Evolutionary conservation across 495 filamentous ascomycete genomes (phyloP), one percentile per base, ranked within the genome.

Genomic region (Penicillium daleae): DNA sequence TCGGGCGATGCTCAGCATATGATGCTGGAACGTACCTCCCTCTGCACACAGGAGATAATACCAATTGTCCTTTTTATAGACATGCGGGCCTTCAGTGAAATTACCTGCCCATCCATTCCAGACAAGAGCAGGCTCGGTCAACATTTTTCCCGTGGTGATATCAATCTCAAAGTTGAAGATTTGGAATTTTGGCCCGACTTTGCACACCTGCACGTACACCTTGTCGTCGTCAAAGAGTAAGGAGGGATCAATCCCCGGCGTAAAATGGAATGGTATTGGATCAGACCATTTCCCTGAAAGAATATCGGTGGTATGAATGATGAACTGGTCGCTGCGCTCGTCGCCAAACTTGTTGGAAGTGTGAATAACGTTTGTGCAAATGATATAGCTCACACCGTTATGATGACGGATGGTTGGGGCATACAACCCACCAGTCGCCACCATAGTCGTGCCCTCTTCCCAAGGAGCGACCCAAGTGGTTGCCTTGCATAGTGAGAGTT

Each of bases 31-130:
- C 10, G 53, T 56, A 9, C 53, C 53, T 4, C 53, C 53, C 17
- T 40, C 53, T 4, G 53, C 53, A 27, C 53, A 56, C 19, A 26
- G 10, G 6, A 56, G 35, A 40, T 56, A 56, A 40, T 56, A 56
- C 31, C 35, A 56, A 7, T 21, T 33, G 15, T 56, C 32, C 9
- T 40, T 37, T 13, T 39, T 39, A n/a, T 56, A 56, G 32, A 56
- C 19, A 56, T 87, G 86, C 10, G 86, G 85, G 6, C 85, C 86
- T 70, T 87, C 86, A 6, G 84, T 80, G 32, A 71, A 75, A 6
- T 71, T 61, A 2, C 74, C 73, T 39, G 75, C 76, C n/a, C 76
- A 80, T 8, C 83, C 84, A 35, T 77, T 81, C 80, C 81, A 85
- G 19, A 86, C 74, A 4, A 64, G 72, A 8, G 65, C 66, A 12